Base-by-base conservation (phyloP, 179 eudicot species). In the Silene coronaria region DNA sequence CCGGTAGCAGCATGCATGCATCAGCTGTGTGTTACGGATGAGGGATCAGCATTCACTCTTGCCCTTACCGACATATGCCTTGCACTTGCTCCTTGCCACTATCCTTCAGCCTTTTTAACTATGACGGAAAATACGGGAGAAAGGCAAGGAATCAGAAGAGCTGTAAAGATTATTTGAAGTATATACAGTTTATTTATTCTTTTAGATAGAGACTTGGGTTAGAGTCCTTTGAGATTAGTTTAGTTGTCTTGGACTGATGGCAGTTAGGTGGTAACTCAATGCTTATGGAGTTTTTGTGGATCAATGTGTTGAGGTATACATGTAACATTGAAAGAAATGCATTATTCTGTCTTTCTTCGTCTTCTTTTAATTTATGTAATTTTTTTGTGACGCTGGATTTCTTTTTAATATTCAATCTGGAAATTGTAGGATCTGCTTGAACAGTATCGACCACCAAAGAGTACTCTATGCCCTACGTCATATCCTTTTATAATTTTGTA, bases 161-260 rank as follows among this genome's bases (percentile, higher is more conserved):
- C 6, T 27, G 63, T 55, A 16, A 45, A 69, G 45, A 53, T 71
- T 51, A 71, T 71, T 55, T 71, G 73, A 70, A 70, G 61, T 27
- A 71, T 71, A 71, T 53, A 26, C 73, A 24, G n/a, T 70, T 71
- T 71, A 23, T 51, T 71, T 53, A 55, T 55, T 71, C 74, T 71
- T 71, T 71, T 16, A 48, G 1, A 16, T 27, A 26, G 45, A 14
- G 59, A 22, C 59, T 69, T 46, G 19, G 57, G 22, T 46, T 22
- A 19, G 32, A 68, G 17, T 30, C 38, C 69, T 26, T 63, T 17
- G 36, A 17, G 24, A 22, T 48, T 17, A 26, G 14, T 6, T 46
- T 26, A 26, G 38, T 6, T 46, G 61, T 30, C 9, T n/a, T n/a
- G n/a, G n/a, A n/a, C n/a, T n/a, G n/a, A 26, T 70, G 61, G 30